phyloP scores from a whole-genome alignment of 495 filamentous ascomycete genomes.

The Neurospora sp. region DNA sequence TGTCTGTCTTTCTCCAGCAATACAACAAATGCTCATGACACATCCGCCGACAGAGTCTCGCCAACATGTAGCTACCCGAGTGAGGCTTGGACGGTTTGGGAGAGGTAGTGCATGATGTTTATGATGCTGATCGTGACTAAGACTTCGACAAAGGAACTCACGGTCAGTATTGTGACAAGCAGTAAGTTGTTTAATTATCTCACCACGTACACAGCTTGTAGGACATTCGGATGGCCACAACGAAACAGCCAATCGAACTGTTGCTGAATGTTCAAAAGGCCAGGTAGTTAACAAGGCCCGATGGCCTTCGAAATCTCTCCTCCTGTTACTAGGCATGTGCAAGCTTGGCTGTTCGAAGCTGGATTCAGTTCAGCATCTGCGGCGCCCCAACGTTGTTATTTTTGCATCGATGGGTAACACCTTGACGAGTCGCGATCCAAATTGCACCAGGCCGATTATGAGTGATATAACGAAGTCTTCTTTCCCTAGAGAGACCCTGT shows the following conservation, averaged over 20 bases:
- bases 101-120: background rate
- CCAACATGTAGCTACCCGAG: background rate
- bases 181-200: background rate
- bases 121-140: background rate
- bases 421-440: background rate
- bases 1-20: background rate
- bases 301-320: background rate
- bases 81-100: background rate
- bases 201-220: background rate
- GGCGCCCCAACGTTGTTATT: background rate
- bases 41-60: background rate
- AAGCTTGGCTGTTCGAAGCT: background rate
- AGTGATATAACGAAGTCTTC: background rate
- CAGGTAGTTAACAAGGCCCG: background rate
- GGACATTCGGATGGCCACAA: background rate
- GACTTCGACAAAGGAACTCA: background rate
- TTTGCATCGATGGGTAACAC: background rate
- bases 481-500: background rate
- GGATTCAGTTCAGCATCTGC: background rate
- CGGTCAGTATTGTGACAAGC: background rate
- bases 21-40: background rate
- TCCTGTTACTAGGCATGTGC: background rate
- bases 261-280: background rate
- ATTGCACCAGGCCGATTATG: background rate
- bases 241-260: background rate